Percentiles rank a stretch among this genome's conserved stretches.
Evolutionary conservation across 148 eudicot genomes (phyloP).

Genomic region (Rhododendron williamsianum): DNA sequence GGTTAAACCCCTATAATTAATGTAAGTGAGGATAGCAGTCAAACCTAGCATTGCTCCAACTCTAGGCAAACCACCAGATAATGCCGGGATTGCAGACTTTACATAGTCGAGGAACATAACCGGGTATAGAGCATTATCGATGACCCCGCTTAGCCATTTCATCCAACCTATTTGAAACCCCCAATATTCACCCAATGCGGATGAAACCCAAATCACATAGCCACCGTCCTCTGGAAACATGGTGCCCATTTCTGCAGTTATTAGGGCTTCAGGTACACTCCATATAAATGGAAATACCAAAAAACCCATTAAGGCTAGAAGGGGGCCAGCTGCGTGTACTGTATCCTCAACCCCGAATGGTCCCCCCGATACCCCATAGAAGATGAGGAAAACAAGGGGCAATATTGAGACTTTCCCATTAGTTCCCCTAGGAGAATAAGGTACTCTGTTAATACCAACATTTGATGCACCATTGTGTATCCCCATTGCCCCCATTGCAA

Average conservation of each 20-base stretch:
- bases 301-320: constrained; percentile 16
- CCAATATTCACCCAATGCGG: constrained; percentile 14
- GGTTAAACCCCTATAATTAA: constrained; percentile 14
- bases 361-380: constrained; percentile 17
- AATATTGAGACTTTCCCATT: constrained; percentile 10
- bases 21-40: constrained; percentile 1
- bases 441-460: neutral
- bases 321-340: constrained; percentile 15
- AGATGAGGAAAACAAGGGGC: constrained; percentile 19
- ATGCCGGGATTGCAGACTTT: neutral
- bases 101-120: neutral
- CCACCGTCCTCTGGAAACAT: constrained; percentile 20
- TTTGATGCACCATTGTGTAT: neutral
- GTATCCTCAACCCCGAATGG: constrained; percentile 18
- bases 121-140: constrained; percentile 6
- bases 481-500: neutral
- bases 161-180: constrained; percentile 21
- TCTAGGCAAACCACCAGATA: neutral
- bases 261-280: constrained; percentile 21
- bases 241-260: constrained; percentile 21
- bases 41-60: neutral
- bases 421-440: constrained; percentile 4
- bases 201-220: constrained; percentile 18
- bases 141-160: constrained; percentile 20
- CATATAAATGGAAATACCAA: constrained; percentile 12